Evolutionary conservation across 176 grass and related monocot genomes (phyloP).

Genomic region (sorghum (Sorghum bicolor)): Sorghum_bicolor_NCBIv3 NC_012879.2:59696001-59696500

Average conservation of each 20-base stretch:
- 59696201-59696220: not conserved
- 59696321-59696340: not conserved
- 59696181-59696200: too few species aligned
- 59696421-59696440: too few species aligned
- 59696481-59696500: conserved; percentile 25
- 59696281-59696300: not conserved
- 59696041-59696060: not conserved
- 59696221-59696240: conserved; percentile 21
- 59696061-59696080: not conserved
- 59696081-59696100: not conserved
- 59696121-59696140: not conserved
- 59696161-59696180: not conserved
- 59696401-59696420: not conserved
- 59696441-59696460: not conserved
- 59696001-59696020: not conserved
- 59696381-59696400: not conserved
- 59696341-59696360: not conserved
- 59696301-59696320: not conserved
- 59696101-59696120: not conserved
- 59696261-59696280: not conserved
- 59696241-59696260: not conserved
- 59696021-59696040: not conserved
- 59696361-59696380: not conserved
- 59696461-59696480: not conserved
- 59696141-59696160: conserved; percentile 15